Base-by-base conservation (phyloP, 148 eudicot genomes). In the Amaranthus palmeri region DNA sequence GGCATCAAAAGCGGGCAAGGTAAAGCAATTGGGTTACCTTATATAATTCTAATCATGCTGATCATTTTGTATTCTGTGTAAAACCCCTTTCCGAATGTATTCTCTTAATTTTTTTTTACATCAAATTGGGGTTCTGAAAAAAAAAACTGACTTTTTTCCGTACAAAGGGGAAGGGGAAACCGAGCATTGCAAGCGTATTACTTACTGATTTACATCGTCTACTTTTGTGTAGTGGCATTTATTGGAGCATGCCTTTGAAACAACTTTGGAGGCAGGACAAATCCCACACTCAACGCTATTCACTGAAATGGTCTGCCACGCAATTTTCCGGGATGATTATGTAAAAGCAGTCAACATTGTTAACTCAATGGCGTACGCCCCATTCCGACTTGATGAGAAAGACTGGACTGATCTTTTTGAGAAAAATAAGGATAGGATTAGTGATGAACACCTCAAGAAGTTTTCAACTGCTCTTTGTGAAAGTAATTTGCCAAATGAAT, bases 1-100 rank as follows among this genome's bases (percentile, higher is more conserved):
- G 80, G 97, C 97, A 60, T 88, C 98, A 40, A 79, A 75, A 85
- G 90, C 90, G 46, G 96, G 98, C 63, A 95, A 95, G 97, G 98
- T 88, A 64, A 82, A 76, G 56, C 42, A 57, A 11, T 65, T 6
- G 4, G 57, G 62, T 13, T 42, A 18, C 40, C 12, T 48, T 61
- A 8, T n/a, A 51, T 7, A 47, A 18, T 9, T 48, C 48, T 25
- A 52, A 72, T 46, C 10, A 8, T 14, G 15, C 41, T 51, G 63
- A 7, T 4, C 40, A 25, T 25, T 12, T 6, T n/a, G 10, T 68
- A n/a, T 50, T 51, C 3, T 47, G 15, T 51, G 42, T 43, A 25
- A 52, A 25, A 2, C 36, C 36, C 36, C 36, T 25, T 25, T 25
- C 36, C 36, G 36, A 25, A 25, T 25, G 40, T 50, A 4, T 53